phyloP scores from a whole-genome alignment of 2,329 filamentous ascomycete genomes.

The Aureobasidium pullulans region DNA sequence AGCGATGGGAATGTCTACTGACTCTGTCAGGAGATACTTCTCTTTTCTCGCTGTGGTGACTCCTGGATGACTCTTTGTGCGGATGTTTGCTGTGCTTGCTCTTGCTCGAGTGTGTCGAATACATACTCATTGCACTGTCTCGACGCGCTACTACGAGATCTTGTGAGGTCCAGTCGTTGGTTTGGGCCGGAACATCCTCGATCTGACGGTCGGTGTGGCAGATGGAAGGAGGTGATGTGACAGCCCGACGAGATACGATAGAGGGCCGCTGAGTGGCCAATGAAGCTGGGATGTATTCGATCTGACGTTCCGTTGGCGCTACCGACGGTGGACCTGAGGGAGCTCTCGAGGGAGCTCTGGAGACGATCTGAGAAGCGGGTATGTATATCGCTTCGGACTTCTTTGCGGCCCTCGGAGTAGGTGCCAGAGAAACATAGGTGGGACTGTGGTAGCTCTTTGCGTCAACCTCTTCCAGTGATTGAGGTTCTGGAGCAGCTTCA shows the following conservation, averaged over 20 bases:
- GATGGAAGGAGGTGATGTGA: conserved; percentile 24
- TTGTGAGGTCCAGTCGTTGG: neutral
- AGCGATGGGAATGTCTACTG: neutral
- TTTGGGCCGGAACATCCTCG: neutral
- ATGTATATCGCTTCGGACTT: neutral
- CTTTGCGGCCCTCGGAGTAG: neutral
- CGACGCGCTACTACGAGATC: conserved; percentile 17
- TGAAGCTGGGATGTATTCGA: conserved; percentile 30
- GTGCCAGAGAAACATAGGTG: conserved; percentile 24
- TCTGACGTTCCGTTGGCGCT: conserved; percentile 11
- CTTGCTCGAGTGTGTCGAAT: conserved; percentile 16
- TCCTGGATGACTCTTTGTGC: neutral
- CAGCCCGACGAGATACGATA: conserved; percentile 8
- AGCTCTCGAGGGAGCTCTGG: neutral
- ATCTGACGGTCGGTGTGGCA: conserved; percentile 18
- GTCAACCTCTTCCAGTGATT: conserved; percentile 14
- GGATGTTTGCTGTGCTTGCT: conserved; percentile 14
- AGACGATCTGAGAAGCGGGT: neutral
- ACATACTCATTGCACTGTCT: conserved; percentile 18
- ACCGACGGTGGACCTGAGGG: conserved; percentile 17
- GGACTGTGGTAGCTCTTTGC: conserved; percentile 27
- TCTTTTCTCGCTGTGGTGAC: neutral
- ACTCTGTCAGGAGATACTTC: neutral
- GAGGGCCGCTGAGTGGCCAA: conserved; percentile 20
- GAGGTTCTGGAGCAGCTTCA: conserved; percentile 23